phyloP scores from a whole-genome alignment of 2,329 filamentous ascomycete genomes.

The Gnomoniopsis smithogilvyi region DNA sequence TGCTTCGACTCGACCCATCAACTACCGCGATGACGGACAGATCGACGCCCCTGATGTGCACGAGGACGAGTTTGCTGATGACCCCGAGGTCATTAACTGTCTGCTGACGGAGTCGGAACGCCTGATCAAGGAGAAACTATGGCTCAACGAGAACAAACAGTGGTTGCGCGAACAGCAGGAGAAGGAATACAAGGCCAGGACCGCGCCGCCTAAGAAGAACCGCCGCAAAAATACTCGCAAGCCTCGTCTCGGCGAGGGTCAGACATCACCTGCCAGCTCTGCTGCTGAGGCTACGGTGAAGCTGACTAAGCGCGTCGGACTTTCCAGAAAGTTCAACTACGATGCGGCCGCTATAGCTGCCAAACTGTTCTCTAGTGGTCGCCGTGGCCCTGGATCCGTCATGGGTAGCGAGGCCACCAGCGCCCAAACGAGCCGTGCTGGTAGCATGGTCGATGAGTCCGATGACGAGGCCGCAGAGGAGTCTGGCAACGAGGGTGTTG shows the following conservation, averaged over 20 bases:
- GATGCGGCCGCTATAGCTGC: conserved; percentile 42
- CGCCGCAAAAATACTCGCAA: conserved; percentile 46
- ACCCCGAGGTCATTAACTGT: conserved; percentile 82
- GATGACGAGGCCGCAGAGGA: conserved; percentile 17
- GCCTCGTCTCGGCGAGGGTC: conserved; percentile 61
- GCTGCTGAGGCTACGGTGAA: conserved; percentile 67
- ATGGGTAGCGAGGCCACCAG: conserved; percentile 42
- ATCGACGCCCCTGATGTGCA: conserved; percentile 62
- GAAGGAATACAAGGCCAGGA: conserved; percentile 73
- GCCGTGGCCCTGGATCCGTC: conserved; percentile 46
- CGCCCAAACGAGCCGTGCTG: conserved; percentile 30
- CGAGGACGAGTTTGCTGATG: conserved; percentile 82
- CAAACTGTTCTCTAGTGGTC: conserved; percentile 50
- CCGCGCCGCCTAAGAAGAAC: conserved; percentile 57
- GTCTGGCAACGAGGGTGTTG: conserved; percentile 10
- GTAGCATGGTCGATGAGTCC: conserved; percentile 27
- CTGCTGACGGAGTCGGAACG: conserved; percentile 71
- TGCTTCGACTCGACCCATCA: conserved; percentile 48
- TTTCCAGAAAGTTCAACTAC: conserved; percentile 76
- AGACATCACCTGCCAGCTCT: conserved; percentile 62
- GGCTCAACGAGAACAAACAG: conserved; percentile 92
- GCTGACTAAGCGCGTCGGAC: conserved; percentile 64
- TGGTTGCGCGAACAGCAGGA: conserved; percentile 86
- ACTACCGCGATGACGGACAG: conserved; percentile 37
- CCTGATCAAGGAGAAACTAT: conserved; percentile 83